Evolutionary conservation across 202 grass and related monocot species (phyloP).

Genomic region (Tripidium arundinaceum): DNA sequence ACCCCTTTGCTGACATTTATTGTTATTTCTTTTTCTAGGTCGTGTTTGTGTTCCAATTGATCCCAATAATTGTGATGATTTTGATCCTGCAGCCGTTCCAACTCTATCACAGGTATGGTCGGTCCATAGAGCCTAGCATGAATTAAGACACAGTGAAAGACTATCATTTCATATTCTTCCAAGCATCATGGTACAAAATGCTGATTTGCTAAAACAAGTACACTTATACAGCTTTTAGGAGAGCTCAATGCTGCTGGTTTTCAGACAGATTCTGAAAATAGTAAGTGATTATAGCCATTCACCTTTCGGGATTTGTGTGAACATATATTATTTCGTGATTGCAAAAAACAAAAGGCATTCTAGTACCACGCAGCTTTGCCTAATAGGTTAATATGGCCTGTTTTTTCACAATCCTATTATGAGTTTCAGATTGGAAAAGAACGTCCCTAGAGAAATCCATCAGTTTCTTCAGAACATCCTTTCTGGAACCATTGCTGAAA

Average conservation of each 20-base stretch:
- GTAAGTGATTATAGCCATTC: conserved; percentile 28
- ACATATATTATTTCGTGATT: background rate
- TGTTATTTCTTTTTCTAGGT: conserved; percentile 44
- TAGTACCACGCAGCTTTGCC: background rate
- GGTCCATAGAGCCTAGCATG: background rate
- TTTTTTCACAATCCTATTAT: background rate
- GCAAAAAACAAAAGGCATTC: background rate
- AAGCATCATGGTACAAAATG: background rate
- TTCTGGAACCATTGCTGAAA: conserved; percentile 72
- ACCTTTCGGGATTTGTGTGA: background rate
- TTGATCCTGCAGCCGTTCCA: conserved; percentile 69
- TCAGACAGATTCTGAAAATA: conserved; percentile 50
- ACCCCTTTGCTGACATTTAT: conserved; percentile 9
- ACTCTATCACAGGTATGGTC: conserved; percentile 55
- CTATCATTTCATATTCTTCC: background rate
- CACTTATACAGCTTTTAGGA: conserved; percentile 58
- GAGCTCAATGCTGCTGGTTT: conserved; percentile 66
- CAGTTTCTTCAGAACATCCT: conserved; percentile 61
- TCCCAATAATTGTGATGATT: conserved; percentile 72
- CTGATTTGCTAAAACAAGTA: conserved; percentile 17
- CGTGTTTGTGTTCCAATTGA: conserved; percentile 86
- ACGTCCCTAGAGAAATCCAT: conserved; percentile 58
- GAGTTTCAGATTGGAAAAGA: conserved; percentile 59
- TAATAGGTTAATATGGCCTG: background rate
- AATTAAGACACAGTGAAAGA: no score